phyloP scores from a whole-genome alignment of 768 basidiomycete genomes.

The Leccinum pellstonianum region DNA sequence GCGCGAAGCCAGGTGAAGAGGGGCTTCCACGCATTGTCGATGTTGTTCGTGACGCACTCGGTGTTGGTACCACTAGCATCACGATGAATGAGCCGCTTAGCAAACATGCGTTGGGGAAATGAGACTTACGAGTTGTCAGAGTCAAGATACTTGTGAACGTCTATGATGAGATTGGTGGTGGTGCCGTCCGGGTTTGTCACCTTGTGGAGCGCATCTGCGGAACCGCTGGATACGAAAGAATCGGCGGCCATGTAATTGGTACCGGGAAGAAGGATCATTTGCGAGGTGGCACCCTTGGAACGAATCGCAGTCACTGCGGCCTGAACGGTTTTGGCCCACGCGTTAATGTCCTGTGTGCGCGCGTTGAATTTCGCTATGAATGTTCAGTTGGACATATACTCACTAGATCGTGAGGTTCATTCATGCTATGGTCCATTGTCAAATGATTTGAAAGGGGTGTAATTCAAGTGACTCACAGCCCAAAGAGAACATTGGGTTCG shows the following conservation, averaged over 20 bases:
- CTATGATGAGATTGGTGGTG: conserved; percentile 49
- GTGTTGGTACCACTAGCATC: conserved; percentile 36
- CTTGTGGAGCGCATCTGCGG: conserved; percentile 45
- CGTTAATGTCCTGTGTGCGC: conserved; percentile 32
- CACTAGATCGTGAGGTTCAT: conserved; percentile 58
- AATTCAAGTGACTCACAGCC: conserved; percentile 37
- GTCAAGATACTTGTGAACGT: conserved; percentile 66
- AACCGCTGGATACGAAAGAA: conserved; percentile 50
- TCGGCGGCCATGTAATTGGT: conserved; percentile 55
- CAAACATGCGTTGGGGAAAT: not conserved
- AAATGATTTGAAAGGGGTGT: not conserved
- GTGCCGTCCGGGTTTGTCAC: conserved; percentile 48
- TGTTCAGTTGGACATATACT: not conserved
- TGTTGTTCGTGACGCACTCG: conserved; percentile 56
- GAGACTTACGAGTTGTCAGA: conserved; percentile 45
- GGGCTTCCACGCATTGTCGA: conserved; percentile 43
- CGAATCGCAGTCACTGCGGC: conserved; percentile 64
- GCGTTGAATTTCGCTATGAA: not conserved
- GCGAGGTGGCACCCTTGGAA: conserved; percentile 46
- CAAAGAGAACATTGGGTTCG: conserved; percentile 45
- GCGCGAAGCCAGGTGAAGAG: conserved; percentile 49
- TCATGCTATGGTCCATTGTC: conserved; percentile 43
- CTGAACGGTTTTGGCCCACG: conserved; percentile 53
- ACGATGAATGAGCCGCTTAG: not conserved
- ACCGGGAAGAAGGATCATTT: conserved; percentile 59